Evolutionary conservation across 192 early-diverging fungal genomes (phyloP), one percentile per base, ranked within the genome.

Genomic region (Backusella luteola): DNA sequence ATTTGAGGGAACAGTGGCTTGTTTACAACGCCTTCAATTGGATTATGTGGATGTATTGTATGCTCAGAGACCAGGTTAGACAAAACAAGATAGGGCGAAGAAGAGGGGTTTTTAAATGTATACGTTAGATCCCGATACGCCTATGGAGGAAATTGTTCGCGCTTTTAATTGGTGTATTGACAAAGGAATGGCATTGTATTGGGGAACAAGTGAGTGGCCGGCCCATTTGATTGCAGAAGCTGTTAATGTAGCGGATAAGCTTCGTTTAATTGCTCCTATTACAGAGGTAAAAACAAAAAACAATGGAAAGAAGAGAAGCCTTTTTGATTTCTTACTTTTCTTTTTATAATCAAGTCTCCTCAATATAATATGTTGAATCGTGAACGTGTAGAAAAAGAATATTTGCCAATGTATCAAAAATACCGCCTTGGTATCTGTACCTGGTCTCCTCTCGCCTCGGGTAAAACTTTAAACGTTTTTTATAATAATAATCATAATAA

Each of bases 281-380:
- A 83, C 91, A 75, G 81, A 87, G 71, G 84, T 84, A 79, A 70
- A 29, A 17, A 19, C 32, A 49, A 29, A 19, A 36, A 73, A 52
- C 12, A 6, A 66, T 53, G 7, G 17, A 49, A 49, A 49, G 17
- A 49, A 1, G 17, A 49, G 46, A 49, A 19, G n/a, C 17, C 15
- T 49, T 49, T 49, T 29, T 19, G 32, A 63, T 67, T 19, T 26
- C 9, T 59, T 12, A 23, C 21, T 6, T 36, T 63, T 72, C 34
- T 39, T 21, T 38, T 29, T 35, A 34, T 49, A 38, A 11, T 49
- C 3, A 86, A 93, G 78, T 90, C 94, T 81, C 89, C 92, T 38
- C 94, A 96, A 77, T 96, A 96, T 84, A 95, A 95, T 81, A 92
- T 95, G 90, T 87, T 95, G 71, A 87, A 93, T 71, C 90, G 95